Base-by-base conservation (phyloP, 139 green algal genomes). In the Tetraselmis chui region DNA sequence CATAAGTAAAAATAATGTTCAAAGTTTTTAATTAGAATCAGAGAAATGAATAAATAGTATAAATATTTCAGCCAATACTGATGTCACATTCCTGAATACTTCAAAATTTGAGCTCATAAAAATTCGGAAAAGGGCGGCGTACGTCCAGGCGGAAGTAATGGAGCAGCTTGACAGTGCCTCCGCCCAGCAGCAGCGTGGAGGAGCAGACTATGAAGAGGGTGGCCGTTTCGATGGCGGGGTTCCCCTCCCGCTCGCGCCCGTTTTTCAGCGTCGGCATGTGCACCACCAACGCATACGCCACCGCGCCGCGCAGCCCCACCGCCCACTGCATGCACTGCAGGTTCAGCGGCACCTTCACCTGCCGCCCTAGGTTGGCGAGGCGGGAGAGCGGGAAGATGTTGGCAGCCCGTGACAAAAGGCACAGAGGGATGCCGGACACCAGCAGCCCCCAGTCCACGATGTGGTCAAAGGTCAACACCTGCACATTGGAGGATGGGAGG, bases 181-280 rank as follows among this genome's bases (percentile, higher is more conserved):
- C 78, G 22, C 91, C 91, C 32, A 95, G 79, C 5, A 91, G 29
- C 28, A 94, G 78, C 0, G 91, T 92, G 67, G 86, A 91, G 29
- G 87, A 59, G 23, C 94, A 82, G 22, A 92, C 91, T 58, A 94
- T 90, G 75, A 95, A 86, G 11, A 94, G 89, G 2, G 90, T 90
- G 11, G 91, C 93, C 28, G 91, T 91, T 80, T 95, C 91, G 29
- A 94, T 90, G 79, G 90, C 90, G n/a, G 86, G 88, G 30, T 92
- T 88, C 45, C 88, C 89, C 2, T 84, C 82, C 26, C 74, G 74
- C 32, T 87, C 80, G 30, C 32, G 77, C 1, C 84, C 81, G 2
- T n/a, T 32, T 75, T 93, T 89, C 24, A 83, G 75, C 28, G 67
- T 82, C 1, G 91, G 91, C 85, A 94, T 87, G 83, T 95, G 93